Evolutionary conservation across 495 filamentous ascomycete genomes (phyloP).

Genomic region (Penicillium antarcticum): DNA sequence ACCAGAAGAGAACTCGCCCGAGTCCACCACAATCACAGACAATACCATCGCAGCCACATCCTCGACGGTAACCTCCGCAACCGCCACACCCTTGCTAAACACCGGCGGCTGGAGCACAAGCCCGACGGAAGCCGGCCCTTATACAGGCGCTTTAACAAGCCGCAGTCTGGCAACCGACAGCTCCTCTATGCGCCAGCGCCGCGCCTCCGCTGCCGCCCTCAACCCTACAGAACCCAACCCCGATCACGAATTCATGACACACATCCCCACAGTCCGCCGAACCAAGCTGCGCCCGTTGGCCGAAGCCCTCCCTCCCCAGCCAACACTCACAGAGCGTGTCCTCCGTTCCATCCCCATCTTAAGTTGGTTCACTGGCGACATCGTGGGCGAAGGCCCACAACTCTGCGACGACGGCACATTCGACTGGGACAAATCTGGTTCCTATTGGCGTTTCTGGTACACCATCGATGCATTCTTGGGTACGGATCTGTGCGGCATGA

Average conservation of each 20-base stretch:
- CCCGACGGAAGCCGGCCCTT: too few relatives aligned
- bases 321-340: conserved; percentile 56
- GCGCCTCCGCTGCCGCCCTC: conserved; percentile 4
- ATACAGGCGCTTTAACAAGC: conserved; percentile 38
- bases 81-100: conserved; percentile 12
- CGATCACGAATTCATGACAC: conserved; percentile 48
- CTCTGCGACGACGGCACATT: conserved; percentile 76
- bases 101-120: conserved; percentile 24
- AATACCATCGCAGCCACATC: conserved; percentile 62
- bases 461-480: conserved; percentile 43
- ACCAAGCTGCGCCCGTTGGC: conserved; percentile 45
- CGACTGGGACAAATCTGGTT: conserved; percentile 68
- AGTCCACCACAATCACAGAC: conserved; percentile 35
- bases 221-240: conserved; percentile 27
- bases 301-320: conserved; percentile 64
- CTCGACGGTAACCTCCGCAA: conserved; percentile 16
- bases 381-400: conserved; percentile 76
- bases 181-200: conserved; percentile 40
- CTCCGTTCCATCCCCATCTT: conserved; percentile 60
- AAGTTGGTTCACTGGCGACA: conserved; percentile 69
- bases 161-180: conserved; percentile 10
- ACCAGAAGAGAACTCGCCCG: conserved; percentile 17
- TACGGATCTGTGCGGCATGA: conserved; percentile 51
- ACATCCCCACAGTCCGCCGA: conserved; percentile 51
- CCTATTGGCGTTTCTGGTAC: conserved; percentile 69